These are phyloP conservation scores for Xylariaceae sp. DNA, from an alignment of 2,329 filamentous ascomycete species.

Conservation along the genomic window DNA sequence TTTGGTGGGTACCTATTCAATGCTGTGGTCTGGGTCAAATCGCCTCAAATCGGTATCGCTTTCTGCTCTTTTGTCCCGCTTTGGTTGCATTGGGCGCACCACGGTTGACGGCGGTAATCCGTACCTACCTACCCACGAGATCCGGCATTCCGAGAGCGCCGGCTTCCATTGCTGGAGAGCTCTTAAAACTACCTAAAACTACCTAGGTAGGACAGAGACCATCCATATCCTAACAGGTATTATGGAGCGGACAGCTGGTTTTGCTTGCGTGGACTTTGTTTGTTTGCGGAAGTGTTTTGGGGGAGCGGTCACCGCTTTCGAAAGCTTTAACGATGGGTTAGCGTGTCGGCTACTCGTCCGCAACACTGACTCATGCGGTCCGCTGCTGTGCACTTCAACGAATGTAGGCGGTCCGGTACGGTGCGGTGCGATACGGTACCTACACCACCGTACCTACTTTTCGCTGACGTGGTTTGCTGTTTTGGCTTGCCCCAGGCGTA, in stretches of 20 bases:
- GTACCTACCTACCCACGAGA: background rate
- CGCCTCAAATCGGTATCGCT: background rate
- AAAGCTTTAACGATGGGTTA: background rate
- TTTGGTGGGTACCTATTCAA: background rate
- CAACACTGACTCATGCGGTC: conserved; percentile 15
- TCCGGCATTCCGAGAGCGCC: conserved; percentile 6
- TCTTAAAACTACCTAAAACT: background rate
- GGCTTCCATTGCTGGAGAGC: background rate
- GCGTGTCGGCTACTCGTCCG: conserved; percentile 4
- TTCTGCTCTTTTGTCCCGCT: background rate
- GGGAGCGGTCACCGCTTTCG: conserved; percentile 1
- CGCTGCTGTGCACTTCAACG: background rate
- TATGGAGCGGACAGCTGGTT: conserved; percentile 1
- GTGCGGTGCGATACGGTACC: no score
- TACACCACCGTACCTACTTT: background rate
- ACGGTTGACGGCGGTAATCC: background rate
- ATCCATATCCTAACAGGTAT: background rate
- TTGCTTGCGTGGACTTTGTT: background rate
- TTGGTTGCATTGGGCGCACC: background rate
- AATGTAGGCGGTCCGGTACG: no score
- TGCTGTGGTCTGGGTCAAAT: background rate
- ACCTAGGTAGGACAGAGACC: background rate
- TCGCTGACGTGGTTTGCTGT: conserved; percentile 11
- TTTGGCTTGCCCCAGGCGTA: background rate
- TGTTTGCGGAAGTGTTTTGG: background rate